Percentiles rank a stretch among this genome's conserved stretches.
Conservation (phyloP, 1,284 basidiomycete species). For the Peniophora sp. region DNA sequence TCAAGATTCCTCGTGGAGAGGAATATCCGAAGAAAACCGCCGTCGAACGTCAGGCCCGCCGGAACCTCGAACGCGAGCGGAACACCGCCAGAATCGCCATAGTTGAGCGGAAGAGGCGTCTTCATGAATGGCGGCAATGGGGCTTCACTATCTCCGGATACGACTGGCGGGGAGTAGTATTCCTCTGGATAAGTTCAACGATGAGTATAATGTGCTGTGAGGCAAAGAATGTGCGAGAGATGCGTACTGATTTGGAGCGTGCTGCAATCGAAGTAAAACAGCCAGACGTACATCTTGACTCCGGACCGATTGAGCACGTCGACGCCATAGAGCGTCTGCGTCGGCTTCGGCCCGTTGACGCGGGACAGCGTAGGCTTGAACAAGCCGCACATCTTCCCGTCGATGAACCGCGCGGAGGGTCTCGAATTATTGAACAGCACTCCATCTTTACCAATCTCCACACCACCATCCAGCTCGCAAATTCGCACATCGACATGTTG, state of each 20-base stretch:
- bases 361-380: neutral
- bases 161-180: no score
- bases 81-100: no score
- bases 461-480: neutral
- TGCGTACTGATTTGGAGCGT: neutral
- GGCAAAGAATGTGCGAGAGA: no score
- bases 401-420: no score
- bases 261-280: conserved; percentile 1
- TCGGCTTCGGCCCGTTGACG: neutral
- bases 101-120: no score
- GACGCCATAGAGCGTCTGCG: neutral
- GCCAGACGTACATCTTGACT: neutral
- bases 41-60: neutral
- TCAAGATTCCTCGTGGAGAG: neutral
- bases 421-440: neutral
- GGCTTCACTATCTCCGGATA: no score
- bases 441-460: neutral
- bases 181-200: no score
- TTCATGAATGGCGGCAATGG: no score
- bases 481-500: neutral
- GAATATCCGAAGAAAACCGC: neutral
- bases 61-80: no score
- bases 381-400: neutral
- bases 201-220: no score
- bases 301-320: neutral